These are phyloP conservation scores for Trichoderma sp. DNA, from an alignment of 2,329 filamentous ascomycete genomes.

Conservation along the genomic window DNA sequence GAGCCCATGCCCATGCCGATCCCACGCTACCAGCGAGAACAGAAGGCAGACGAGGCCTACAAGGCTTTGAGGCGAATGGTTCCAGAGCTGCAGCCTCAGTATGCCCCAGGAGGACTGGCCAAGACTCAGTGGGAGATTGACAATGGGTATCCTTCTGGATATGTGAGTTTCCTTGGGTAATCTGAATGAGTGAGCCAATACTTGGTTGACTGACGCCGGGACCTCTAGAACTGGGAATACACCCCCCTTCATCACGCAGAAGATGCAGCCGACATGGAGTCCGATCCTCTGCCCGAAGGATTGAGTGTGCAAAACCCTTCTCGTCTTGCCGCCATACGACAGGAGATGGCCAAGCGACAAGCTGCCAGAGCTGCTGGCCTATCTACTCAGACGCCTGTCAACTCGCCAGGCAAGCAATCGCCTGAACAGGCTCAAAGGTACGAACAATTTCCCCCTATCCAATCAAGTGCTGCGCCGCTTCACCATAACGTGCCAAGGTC, in stretches of 20 bases:
- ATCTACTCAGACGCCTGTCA: not conserved
- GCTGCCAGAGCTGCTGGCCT: not conserved
- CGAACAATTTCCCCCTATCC: not conserved
- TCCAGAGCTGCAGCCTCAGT: not conserved
- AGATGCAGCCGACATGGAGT: not conserved
- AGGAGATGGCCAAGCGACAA: not conserved
- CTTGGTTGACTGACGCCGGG: not conserved
- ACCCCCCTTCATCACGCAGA: not conserved
- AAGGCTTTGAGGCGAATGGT: not conserved
- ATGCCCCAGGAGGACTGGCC: not conserved
- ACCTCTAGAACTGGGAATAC: not conserved
- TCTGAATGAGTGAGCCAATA: not conserved
- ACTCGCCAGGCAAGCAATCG: not conserved
- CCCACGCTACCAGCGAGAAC: not conserved
- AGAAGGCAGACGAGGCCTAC: not conserved
- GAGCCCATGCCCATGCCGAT: not conserved
- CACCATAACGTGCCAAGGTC: constrained; percentile 3
- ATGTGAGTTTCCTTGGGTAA: not conserved
- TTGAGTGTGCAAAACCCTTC: not conserved
- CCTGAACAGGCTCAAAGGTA: not conserved
- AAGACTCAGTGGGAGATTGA: constrained; percentile 7
- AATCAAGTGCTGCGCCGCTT: not conserved
- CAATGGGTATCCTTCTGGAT: not conserved
- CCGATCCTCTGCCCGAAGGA: not conserved
- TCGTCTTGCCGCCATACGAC: not conserved